phyloP scores from a whole-genome alignment of 306 rosid genomes.

The Medicago arabica region DNA sequence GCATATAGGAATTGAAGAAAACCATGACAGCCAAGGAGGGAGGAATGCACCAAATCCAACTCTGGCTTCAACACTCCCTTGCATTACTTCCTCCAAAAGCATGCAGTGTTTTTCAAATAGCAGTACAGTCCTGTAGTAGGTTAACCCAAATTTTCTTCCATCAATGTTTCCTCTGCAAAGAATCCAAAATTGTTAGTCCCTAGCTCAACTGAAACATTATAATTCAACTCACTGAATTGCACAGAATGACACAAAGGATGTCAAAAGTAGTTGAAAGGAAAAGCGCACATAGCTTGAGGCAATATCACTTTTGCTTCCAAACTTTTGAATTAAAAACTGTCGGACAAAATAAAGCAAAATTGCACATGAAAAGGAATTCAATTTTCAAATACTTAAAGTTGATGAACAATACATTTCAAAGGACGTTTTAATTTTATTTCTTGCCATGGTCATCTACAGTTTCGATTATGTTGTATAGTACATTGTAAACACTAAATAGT shows the following conservation, averaged over 20 bases:
- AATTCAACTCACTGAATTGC: slow-evolving; percentile 18
- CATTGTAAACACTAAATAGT: neutral
- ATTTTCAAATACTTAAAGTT: neutral
- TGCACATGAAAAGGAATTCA: neutral
- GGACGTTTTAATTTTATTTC: neutral
- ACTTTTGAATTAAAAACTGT: neutral
- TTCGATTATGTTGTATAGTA: neutral
- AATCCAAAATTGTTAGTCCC: slow-evolving; percentile 36
- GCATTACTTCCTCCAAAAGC: slow-evolving; percentile 17
- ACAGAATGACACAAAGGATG: slow-evolving; percentile 1
- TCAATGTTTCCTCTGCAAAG: slow-evolving; percentile 68
- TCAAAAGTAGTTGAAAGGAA: slow-evolving; percentile 4
- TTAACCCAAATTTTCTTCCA: neutral
- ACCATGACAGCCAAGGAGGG: neutral
- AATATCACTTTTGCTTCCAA: slow-evolving; percentile 1
- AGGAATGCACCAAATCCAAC: slow-evolving; percentile 3
- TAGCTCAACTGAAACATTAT: slow-evolving; percentile 4
- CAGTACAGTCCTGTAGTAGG: slow-evolving; percentile 4
- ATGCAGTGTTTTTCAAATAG: slow-evolving; percentile 9
- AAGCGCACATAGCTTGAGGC: neutral
- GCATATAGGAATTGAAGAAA: neutral
- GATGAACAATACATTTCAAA: neutral
- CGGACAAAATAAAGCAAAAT: neutral
- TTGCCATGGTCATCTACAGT: slow-evolving; percentile 29
- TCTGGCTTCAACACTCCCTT: slow-evolving; percentile 10